These are phyloP conservation scores for Peronospora farinosa DNA, from an alignment of 352 stramenopile genomes.

Conservation along the genomic window DNA sequence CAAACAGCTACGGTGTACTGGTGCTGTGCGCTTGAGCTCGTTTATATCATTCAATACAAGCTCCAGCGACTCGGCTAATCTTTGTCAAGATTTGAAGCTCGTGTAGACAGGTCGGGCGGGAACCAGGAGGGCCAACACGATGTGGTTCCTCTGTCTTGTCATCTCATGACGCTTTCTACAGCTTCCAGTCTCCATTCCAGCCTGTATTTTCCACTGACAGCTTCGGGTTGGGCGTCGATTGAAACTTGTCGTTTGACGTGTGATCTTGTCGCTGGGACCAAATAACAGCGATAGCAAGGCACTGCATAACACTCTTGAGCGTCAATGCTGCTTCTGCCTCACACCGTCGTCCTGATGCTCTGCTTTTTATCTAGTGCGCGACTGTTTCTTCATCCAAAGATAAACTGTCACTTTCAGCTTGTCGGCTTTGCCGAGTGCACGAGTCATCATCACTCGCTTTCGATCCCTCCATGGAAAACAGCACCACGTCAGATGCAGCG, in stretches of 20 bases:
- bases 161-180: conserved; percentile 1
- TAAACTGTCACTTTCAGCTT: conserved; percentile 5
- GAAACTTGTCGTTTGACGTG: conserved; percentile 9
- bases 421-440: conserved; percentile 13
- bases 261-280: neutral
- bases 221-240: conserved; percentile 20
- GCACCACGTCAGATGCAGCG: neutral
- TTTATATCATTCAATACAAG: conserved; percentile 22
- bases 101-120: too few relatives aligned
- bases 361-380: conserved; percentile 6
- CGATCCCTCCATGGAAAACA: conserved; percentile 3
- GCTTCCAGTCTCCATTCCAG: neutral
- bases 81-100: too few relatives aligned
- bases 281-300: neutral
- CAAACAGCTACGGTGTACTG: conserved; percentile 17
- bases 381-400: conserved; percentile 1
- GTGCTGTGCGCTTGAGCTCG: conserved; percentile 2
- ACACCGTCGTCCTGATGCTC: conserved; percentile 8
- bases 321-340: conserved; percentile 17
- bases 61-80: conserved; percentile 10
- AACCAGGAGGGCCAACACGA: neutral
- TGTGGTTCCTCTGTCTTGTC: conserved; percentile 17
- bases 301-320: conserved; percentile 19
- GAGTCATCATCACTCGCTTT: conserved; percentile 22
- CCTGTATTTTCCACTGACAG: neutral